Percentiles rank a stretch among this genome's conserved stretches.
Evolutionary conservation across 768 basidiomycete genomes (phyloP).

Genomic region (Cystobasidium tubakii): DNA sequence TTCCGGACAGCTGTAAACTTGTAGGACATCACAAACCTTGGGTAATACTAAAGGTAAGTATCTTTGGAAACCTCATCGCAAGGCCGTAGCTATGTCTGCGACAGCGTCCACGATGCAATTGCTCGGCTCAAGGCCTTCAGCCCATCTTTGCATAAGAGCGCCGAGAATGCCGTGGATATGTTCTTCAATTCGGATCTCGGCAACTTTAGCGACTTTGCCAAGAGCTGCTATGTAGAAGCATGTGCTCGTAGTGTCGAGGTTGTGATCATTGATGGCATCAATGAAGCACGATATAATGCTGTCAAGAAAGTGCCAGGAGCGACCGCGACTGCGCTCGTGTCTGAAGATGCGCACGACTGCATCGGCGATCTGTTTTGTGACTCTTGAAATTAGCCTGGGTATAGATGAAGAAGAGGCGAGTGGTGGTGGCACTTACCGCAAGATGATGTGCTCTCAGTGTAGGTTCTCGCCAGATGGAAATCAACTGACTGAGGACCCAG

Average conservation of each 20-base stretch:
- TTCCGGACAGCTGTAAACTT: background rate
- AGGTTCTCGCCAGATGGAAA: constrained; percentile 27
- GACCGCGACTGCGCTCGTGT: background rate
- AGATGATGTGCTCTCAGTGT: background rate
- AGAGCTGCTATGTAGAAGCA: constrained; percentile 24
- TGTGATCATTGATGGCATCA: background rate
- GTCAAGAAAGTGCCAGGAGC: constrained; percentile 25
- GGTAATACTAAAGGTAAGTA: constrained; percentile 14
- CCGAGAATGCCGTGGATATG: background rate
- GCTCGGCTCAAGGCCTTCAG: constrained; percentile 13
- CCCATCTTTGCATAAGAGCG: constrained; percentile 5
- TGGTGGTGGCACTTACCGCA: background rate
- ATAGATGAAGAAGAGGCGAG: background rate
- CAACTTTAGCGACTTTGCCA: background rate
- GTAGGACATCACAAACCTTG: background rate
- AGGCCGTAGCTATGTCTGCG: background rate
- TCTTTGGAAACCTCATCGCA: constrained; percentile 7
- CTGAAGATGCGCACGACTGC: constrained; percentile 31
- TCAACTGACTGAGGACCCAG: constrained; percentile 9
- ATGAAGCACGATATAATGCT: background rate
- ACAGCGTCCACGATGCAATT: constrained; percentile 23
- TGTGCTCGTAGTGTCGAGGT: background rate
- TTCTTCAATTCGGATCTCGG: constrained; percentile 16
- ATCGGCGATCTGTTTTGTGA: background rate
- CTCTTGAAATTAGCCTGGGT: background rate